phyloP scores from a whole-genome alignment of 2,329 filamentous ascomycete species.

The Curvularia sp. region DNA sequence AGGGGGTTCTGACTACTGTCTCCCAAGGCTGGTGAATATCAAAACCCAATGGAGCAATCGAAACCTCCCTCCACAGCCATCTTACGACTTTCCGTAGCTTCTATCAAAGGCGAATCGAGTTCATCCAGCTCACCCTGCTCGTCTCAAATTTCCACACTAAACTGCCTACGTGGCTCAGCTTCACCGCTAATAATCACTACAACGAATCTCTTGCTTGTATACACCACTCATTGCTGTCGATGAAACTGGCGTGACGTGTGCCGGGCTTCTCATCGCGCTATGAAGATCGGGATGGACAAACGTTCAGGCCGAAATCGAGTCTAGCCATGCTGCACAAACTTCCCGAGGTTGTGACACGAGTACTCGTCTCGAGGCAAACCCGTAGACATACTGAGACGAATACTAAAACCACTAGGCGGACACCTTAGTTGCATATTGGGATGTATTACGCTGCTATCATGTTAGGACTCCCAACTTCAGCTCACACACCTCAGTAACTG shows the following conservation, averaged over 20 bases:
- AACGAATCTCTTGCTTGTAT: background rate
- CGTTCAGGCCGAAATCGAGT: background rate
- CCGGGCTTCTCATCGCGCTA: background rate
- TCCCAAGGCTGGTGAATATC: background rate
- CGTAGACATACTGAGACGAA: background rate
- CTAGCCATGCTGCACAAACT: background rate
- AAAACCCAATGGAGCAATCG: background rate
- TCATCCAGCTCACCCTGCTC: background rate
- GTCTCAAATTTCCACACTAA: background rate
- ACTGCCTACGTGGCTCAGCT: slow-evolving; percentile 5
- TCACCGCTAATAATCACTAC: slow-evolving; percentile 6
- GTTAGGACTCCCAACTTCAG: background rate
- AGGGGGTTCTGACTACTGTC: background rate
- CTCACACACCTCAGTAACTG: background rate
- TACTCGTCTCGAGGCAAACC: background rate
- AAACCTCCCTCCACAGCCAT: background rate
- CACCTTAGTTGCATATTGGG: background rate
- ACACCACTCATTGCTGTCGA: background rate
- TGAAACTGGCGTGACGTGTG: background rate
- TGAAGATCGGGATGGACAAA: background rate
- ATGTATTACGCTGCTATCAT: background rate
- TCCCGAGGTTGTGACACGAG: background rate
- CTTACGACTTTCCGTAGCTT: background rate
- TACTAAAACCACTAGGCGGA: no score
- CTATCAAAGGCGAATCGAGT: background rate